Conservation (phyloP, 169 alveolate species). For the Eimeria falciformis region DNA sequence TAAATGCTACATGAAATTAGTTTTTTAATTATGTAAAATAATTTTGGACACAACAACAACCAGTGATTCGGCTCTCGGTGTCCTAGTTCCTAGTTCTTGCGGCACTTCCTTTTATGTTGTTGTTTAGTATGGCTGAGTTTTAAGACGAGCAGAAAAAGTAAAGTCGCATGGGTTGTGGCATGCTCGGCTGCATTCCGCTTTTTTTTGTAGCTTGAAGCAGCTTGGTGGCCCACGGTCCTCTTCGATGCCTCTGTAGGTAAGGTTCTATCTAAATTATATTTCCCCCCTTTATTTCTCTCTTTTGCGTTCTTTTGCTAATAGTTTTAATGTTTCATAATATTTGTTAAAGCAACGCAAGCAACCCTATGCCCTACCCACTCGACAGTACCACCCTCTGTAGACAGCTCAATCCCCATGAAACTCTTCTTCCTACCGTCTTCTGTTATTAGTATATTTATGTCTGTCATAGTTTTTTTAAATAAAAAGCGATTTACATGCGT, state of each 20-base stretch:
- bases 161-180: slow-evolving; percentile 87
- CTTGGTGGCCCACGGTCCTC: slow-evolving; percentile 86
- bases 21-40: too few relatives aligned
- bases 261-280: neutral
- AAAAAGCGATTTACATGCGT: too few relatives aligned
- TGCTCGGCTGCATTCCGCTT: slow-evolving; percentile 89
- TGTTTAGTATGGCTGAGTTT: neutral
- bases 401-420: too few relatives aligned
- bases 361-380: too few relatives aligned
- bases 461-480: too few relatives aligned
- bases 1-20: too few relatives aligned
- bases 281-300: neutral
- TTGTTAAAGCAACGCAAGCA: too few relatives aligned
- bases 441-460: neutral
- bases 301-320: neutral
- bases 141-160: slow-evolving; percentile 65
- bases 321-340: neutral
- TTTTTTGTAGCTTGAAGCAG: slow-evolving; percentile 83
- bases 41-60: too few relatives aligned
- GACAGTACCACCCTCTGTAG: too few relatives aligned
- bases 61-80: too few relatives aligned
- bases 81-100: too few relatives aligned
- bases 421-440: neutral
- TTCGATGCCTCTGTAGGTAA: slow-evolving; percentile 85
- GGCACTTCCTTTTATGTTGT: too few relatives aligned